A percentile compares a stretch with the other conserved stretches of the same genome.
Conservation (phyloP, 2,329 filamentous ascomycete genomes). For the Dothideomycetes sp. region DNA sequence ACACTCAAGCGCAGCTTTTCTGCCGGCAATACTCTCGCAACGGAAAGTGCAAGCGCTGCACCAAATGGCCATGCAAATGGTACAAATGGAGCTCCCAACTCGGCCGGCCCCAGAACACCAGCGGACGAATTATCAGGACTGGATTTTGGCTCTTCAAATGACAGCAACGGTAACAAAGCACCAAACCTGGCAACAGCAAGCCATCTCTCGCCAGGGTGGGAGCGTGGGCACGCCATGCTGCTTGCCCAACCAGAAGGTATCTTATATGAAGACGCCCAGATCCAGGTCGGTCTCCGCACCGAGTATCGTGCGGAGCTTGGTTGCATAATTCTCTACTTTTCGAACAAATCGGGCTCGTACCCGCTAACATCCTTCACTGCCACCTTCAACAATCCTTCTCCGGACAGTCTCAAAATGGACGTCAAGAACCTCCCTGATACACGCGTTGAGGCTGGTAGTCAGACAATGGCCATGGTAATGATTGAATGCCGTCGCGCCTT, state of each 20-base stretch:
- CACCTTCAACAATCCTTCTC: constrained; percentile 66
- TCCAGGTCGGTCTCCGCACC: constrained; percentile 83
- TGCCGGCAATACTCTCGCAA: constrained; percentile 24
- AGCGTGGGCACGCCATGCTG: constrained; percentile 75
- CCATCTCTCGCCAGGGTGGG: constrained; percentile 90
- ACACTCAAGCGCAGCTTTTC: constrained; percentile 83
- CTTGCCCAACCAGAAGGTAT: constrained; percentile 74
- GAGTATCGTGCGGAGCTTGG: constrained; percentile 95
- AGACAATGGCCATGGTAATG: constrained; percentile 89
- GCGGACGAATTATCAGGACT: constrained; percentile 65
- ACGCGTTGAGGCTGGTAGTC: constrained; percentile 59
- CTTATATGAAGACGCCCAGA: constrained; percentile 86
- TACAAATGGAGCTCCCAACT: constrained; percentile 13
- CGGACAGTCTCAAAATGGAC: constrained; percentile 68
- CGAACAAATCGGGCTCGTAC: constrained; percentile 72
- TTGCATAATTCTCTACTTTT: constrained; percentile 90
- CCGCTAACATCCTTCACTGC: constrained; percentile 88
- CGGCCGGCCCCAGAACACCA: constrained; percentile 24
- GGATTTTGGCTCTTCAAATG: constrained; percentile 56
- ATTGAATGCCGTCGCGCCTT: constrained; percentile 81
- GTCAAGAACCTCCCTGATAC: constrained; percentile 82
- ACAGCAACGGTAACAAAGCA: constrained; percentile 35
- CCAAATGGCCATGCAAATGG: constrained; percentile 13
- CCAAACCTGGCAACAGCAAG: constrained; percentile 87
- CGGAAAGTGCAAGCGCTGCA: constrained; percentile 23